Base-by-base conservation (phyloP, 2,329 filamentous ascomycete species). In the Penicillium sp. region DNA sequence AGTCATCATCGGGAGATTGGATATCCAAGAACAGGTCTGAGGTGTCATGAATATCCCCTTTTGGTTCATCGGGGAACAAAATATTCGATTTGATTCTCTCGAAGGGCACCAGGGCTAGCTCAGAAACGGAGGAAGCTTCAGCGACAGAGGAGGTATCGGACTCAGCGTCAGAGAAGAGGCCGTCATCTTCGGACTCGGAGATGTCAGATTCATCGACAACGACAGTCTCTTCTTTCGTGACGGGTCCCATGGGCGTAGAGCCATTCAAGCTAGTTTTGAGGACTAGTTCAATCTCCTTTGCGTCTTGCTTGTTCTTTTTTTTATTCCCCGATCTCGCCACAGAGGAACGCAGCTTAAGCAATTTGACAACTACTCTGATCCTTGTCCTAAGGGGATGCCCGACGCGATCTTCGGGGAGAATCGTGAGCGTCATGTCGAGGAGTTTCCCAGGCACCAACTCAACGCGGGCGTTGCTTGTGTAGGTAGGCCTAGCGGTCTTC, bases 341-440 rank as follows among this genome's bases (percentile, higher is more conserved):
- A 1, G 61, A 60, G 4, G 61, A 46, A 1, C 58, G 56, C 2
- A 65, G 42, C 21, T 50, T 55, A 1, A 65, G 29, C 3, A 65
- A 49, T 7, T 54, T 61, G 1, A 63, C 57, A 8, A 65, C 46
- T 3, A 65, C 39, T 9, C 45, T 49, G 0, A 65, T 49, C 9
- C 57, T 27, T 1, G 54, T 63, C 8, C 54, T 57, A 1, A 65
- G 50, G 0, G 48, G 43, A 44, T 60, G 57, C 2, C n/a, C 43
- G 0, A 44, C 19, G 3, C 49, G 49, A 11, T 42, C 47, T 2
- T 49, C 49, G 3, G 49, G 48, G 1, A 48, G 14, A 26, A 64
- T 49, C 16, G 56, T 56, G 9, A 65, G 50, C 1, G 39, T 35
- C 33, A 65, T 49, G 16, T 64, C 57, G 8, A 64, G 27, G 3